Conservation (phyloP, 1,284 basidiomycete genomes). For the Inonotus hispidus region DNA sequence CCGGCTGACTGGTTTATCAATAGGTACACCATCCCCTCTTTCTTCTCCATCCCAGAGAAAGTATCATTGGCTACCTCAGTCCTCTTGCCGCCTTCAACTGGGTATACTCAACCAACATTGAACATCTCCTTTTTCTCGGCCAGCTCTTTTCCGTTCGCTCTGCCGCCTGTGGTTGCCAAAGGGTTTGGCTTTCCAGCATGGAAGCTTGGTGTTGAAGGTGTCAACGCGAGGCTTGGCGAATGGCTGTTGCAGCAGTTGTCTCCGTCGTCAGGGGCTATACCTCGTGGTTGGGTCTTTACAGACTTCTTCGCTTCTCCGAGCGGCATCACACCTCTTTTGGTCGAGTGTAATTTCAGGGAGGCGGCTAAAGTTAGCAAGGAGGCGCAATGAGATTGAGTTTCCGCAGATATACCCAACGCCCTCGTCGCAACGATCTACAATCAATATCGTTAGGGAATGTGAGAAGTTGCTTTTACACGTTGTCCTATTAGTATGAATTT, state of each 20-base stretch:
- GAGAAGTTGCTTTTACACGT: background rate
- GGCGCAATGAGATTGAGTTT: background rate
- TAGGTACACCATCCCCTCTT: slow-evolving; percentile 75
- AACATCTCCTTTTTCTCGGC: slow-evolving; percentile 79
- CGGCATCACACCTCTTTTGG: slow-evolving; percentile 55
- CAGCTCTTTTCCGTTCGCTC: slow-evolving; percentile 70
- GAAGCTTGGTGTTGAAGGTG: slow-evolving; percentile 75
- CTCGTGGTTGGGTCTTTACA: slow-evolving; percentile 68
- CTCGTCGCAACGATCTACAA: background rate
- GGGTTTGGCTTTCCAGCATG: slow-evolving; percentile 75
- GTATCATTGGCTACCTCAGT: slow-evolving; percentile 47
- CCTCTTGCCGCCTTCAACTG: slow-evolving; percentile 38
- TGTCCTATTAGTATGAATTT: background rate
- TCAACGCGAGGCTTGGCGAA: slow-evolving; percentile 65
- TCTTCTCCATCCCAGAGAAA: slow-evolving; percentile 78
- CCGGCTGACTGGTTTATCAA: slow-evolving; percentile 6
- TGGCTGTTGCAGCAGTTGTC: slow-evolving; percentile 60
- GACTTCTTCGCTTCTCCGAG: slow-evolving; percentile 64
- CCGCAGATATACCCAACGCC: background rate
- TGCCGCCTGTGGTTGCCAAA: slow-evolving; percentile 67
- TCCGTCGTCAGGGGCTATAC: slow-evolving; percentile 16
- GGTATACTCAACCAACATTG: slow-evolving; percentile 41
- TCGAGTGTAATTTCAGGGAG: slow-evolving; percentile 62
- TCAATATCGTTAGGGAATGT: background rate
- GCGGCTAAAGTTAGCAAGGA: background rate